Evolutionary conservation across 2,329 filamentous ascomycete genomes (phyloP), one percentile per base, ranked within the genome.

Genomic region (Penicillium digitatum): DNA sequence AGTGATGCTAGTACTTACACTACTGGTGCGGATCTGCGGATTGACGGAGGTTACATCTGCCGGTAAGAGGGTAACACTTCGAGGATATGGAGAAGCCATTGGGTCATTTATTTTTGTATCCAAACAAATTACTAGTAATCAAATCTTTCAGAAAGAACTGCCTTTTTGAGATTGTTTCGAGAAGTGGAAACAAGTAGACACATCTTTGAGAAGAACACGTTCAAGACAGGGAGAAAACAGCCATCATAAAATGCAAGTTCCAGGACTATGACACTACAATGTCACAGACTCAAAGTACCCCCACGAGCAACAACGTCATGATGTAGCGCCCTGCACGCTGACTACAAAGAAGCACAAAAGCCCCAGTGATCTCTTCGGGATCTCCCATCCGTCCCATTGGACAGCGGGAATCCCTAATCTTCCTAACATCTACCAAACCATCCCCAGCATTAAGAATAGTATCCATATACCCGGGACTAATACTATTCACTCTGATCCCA

Each of bases 401-500:
- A 66, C 85, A 85, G 52, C 84, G 74, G 32, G 72, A 73, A 22
- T 76, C 76, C 86, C 86, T 89, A 2, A 79, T 76, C 29, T 73
- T 73, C 54, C 82, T 75, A 35, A 79, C 79, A 35, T 76, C 75
- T 11, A 77, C 77, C 44, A 89, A 68, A 0, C 81, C 82, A 8
- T 81, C 78, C 0, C 86, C 85, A 56, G 84, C 84, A 64, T 90
- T 91, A 45, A 91, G 72, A 12, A 89, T 82, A 0, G 87, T 90
- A 64, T 89, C 87, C 84, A 90, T 89, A 63, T 91, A 91, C 0
- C 88, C 88, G 0, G 88, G 88, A 37, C 80, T 84, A 42, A 92
- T 78, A 18, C 78, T 82, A 62, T 92, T 91, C 5, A 88, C 84
- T 3, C 86, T 74, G 57, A 92, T 88, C 0, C 88, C 88, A 66